phyloP scores from a whole-genome alignment of 306 rosid genomes.

The Neltuma alba region DNA sequence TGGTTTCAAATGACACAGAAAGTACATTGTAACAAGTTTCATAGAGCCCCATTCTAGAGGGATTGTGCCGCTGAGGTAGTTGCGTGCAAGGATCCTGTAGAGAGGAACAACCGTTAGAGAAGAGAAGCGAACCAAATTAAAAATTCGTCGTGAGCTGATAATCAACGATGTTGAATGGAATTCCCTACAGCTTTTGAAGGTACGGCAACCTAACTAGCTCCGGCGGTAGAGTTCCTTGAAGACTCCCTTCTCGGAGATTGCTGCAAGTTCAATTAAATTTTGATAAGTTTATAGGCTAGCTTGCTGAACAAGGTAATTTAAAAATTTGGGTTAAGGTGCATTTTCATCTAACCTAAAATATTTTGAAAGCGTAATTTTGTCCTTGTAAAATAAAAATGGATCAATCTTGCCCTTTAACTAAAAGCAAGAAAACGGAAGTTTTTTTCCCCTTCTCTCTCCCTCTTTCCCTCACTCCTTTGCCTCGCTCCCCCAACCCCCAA shows the following conservation, averaged over 20 bases:
- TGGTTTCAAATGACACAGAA: background rate
- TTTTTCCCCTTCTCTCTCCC: too few species aligned
- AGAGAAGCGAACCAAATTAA: background rate
- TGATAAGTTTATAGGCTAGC: background rate
- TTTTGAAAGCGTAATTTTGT: too few species aligned
- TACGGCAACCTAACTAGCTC: conserved; percentile 33
- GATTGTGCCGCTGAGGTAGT: conserved; percentile 47
- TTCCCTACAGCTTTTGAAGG: conserved; percentile 41
- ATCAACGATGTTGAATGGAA: background rate
- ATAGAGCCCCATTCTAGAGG: conserved; percentile 47
- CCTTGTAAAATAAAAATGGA: too few species aligned
- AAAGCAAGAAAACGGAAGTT: too few species aligned
- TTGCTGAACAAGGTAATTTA: too few species aligned
- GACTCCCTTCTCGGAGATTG: conserved; percentile 24
- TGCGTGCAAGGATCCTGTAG: conserved; percentile 42
- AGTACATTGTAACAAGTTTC: conserved; percentile 37
- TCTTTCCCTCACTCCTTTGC: too few species aligned
- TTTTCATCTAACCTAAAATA: too few species aligned
- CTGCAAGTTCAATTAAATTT: conserved; percentile 6
- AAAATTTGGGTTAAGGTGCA: too few species aligned
- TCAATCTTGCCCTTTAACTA: too few species aligned
- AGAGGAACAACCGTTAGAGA: background rate
- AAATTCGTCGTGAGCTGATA: background rate
- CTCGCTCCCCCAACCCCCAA: too few species aligned
- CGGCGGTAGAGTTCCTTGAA: conserved; percentile 43